Conservation (phyloP, 352 stramenopile species). For the Albugo laibachii region DNA sequence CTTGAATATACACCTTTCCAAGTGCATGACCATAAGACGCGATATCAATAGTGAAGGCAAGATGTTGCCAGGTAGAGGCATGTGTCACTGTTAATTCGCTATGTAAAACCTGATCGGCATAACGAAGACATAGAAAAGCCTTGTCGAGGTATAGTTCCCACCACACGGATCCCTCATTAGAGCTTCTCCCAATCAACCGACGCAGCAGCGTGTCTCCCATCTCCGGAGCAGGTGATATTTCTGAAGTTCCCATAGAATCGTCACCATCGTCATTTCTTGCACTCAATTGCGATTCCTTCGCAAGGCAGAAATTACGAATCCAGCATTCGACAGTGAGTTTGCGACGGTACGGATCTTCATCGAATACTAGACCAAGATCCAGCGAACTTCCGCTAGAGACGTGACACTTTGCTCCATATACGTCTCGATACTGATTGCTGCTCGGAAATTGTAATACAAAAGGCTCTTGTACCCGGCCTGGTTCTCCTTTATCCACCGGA, state of each 20-base stretch:
- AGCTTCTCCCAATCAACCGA: slow-evolving; percentile 1
- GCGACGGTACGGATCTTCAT: slow-evolving; percentile 63
- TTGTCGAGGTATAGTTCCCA: slow-evolving; percentile 29
- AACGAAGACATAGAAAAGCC: slow-evolving; percentile 23
- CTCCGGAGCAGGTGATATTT: neutral
- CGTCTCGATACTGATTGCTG: slow-evolving; percentile 2
- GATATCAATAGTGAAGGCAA: slow-evolving; percentile 48
- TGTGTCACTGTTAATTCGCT: slow-evolving; percentile 10
- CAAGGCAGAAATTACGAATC: slow-evolving; percentile 34
- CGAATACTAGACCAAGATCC: slow-evolving; percentile 43
- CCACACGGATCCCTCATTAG: slow-evolving; percentile 3
- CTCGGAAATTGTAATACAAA: slow-evolving; percentile 37
- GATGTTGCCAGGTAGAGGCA: slow-evolving; percentile 31
- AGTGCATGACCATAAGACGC: slow-evolving; percentile 20
- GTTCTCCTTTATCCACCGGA: slow-evolving; percentile 51
- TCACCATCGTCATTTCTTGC: neutral
- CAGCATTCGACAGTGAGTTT: slow-evolving; percentile 62
- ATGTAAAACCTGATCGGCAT: slow-evolving; percentile 17
- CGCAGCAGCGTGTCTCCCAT: slow-evolving; percentile 3
- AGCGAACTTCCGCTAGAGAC: slow-evolving; percentile 35
- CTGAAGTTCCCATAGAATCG: no score
- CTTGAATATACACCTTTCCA: slow-evolving; percentile 42
- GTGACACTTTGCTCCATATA: slow-evolving; percentile 28
- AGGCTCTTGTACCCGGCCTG: slow-evolving; percentile 42
- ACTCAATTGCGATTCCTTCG: neutral